Base-by-base conservation (phyloP, 441 rosid species). In the Flueggea neowawraea region DNA sequence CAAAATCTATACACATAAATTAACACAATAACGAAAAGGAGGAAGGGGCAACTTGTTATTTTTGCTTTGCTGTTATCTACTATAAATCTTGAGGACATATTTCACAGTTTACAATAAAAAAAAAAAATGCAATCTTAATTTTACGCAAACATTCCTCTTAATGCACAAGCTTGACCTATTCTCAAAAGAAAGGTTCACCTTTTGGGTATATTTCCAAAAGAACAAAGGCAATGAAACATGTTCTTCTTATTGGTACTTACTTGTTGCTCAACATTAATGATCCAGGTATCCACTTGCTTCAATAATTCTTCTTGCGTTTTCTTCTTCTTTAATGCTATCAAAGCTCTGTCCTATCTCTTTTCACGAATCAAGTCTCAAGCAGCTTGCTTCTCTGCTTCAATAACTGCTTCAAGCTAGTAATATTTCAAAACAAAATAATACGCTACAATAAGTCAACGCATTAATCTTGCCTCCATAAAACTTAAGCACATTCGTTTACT, bases 211-310 rank as follows among this genome's bases (percentile, higher is more conserved):
- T 47, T 47, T 47, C 50, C 50, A 41, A 55, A 52, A 1, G 28
- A 6, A 31, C 28, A 39, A 36, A 49, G 16, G 22, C 33, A 14
- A 4, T 0, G 5, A 56, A 13, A 48, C 6, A 53, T 28, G 11
- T 22, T 4, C 28, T 39, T 17, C 53, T 11, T n/a, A 54, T 50
- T 17, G 62, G 36, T 44, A 69, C 64, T 71, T 69, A 93, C 98
- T 73, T 94, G 96, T 70, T 94, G 96, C 71, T 94, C 98, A 32
- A 94, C 97, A 83, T 94, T 94, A 70, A 94, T 83, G 74, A 94
- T 73, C 98, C 97, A 91, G 12, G 84, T 71, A 68, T 94, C 98
- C 15, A 91, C 96, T 79, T 91, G 94, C 77, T 90, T 89, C 80
- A 94, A 67, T 49, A 94, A 71, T 8, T 89, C 97, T 63, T 94